Evolutionary conservation across 306 rosid genomes (phyloP).

Genomic region (Sicyos edulis): DNA sequence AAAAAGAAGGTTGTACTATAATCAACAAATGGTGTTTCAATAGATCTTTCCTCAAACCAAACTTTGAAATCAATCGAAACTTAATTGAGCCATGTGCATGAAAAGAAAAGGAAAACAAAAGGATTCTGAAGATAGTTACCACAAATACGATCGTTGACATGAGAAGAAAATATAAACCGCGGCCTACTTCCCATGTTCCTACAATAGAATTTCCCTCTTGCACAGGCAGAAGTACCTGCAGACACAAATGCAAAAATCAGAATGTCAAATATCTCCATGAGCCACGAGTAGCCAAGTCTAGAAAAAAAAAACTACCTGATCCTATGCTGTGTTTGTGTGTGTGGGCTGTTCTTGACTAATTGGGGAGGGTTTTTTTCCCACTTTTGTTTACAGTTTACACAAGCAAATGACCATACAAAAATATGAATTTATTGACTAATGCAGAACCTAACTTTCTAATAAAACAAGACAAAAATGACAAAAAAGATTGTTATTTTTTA

Average conservation of each 20-base stretch:
- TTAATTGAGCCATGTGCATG: background rate
- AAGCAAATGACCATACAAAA: background rate
- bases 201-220: slow-evolving; percentile 65
- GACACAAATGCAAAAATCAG: slow-evolving; percentile 7
- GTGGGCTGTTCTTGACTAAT: background rate
- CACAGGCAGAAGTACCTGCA: slow-evolving; percentile 92
- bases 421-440: background rate
- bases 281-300: background rate
- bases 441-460: slow-evolving; percentile 3
- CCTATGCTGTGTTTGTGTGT: background rate
- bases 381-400: too few relatives aligned
- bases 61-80: background rate
- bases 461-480: background rate
- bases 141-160: slow-evolving; percentile 65
- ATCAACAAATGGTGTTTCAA: too few relatives aligned
- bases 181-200: slow-evolving; percentile 80
- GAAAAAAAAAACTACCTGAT: background rate
- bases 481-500: too few relatives aligned
- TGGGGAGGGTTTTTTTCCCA: too few relatives aligned
- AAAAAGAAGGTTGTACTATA: background rate
- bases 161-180: slow-evolving; percentile 67
- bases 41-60: background rate
- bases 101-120: background rate
- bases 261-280: slow-evolving; percentile 20
- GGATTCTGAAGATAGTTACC: slow-evolving; percentile 39